Percentiles rank a stretch among this genome's conserved stretches.
These are phyloP conservation scores for Pythium utonaiense DNA, from an alignment of 352 stramenopile genomes.

Conservation along the genomic window DNA sequence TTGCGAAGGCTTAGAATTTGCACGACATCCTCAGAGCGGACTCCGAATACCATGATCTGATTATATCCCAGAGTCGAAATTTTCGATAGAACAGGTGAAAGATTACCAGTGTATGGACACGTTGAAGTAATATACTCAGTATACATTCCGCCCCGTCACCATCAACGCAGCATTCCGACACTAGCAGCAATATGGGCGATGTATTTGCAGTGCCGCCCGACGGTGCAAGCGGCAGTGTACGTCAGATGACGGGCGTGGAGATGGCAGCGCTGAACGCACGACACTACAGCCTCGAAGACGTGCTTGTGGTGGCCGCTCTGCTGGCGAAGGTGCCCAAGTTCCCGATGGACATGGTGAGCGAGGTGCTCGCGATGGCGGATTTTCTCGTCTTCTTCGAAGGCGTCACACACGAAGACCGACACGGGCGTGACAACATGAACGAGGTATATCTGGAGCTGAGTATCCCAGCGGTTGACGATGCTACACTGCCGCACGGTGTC, in stretches of 20 bases:
- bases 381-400: constrained; percentile 46
- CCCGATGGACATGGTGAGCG: constrained; percentile 32
- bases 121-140: not conserved
- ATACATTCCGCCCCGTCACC: not conserved
- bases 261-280: not conserved
- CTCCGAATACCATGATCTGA: too few relatives aligned
- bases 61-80: not conserved
- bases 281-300: constrained; percentile 21
- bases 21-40: too few relatives aligned
- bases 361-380: constrained; percentile 49
- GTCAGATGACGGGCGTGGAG: constrained; percentile 15
- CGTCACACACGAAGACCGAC: constrained; percentile 27
- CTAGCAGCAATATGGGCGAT: not conserved
- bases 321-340: constrained; percentile 20
- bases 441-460: constrained; percentile 49
- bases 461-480: constrained; percentile 30
- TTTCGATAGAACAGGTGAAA: not conserved
- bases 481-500: constrained; percentile 42
- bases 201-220: constrained; percentile 7
- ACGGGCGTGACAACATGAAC: constrained; percentile 43
- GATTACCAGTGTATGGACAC: not conserved
- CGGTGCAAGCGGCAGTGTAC: constrained; percentile 13
- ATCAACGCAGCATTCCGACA: too few relatives aligned
- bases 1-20: too few relatives aligned
- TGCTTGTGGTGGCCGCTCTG: constrained; percentile 34